phyloP scores from a whole-genome alignment of 148 eudicot species.

The Cornus kousa region DNA sequence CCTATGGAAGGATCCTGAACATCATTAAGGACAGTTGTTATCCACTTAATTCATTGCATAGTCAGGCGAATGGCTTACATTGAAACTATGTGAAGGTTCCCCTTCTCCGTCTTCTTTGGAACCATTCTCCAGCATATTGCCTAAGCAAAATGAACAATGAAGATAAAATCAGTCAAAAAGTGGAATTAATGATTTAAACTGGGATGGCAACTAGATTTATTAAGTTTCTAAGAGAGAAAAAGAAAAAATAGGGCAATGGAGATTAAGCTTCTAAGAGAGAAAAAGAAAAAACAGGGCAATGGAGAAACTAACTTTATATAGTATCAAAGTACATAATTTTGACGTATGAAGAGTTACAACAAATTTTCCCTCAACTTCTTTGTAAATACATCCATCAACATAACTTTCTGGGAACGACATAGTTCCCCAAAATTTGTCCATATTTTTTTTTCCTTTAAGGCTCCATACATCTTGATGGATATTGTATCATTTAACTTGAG shows the following conservation, averaged over 20 bases:
- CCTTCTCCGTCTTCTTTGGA: constrained; percentile 2
- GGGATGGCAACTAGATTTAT: no score
- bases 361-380: background rate
- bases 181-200: background rate
- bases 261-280: background rate
- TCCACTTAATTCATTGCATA: background rate
- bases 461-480: background rate
- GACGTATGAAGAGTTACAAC: no score
- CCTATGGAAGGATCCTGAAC: no score
- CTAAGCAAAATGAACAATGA: background rate
- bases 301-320: no score
- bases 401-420: background rate
- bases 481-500: background rate
- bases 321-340: no score
- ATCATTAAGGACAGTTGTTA: background rate
- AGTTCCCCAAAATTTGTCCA: background rate
- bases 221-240: background rate
- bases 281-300: background rate
- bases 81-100: constrained; percentile 2
- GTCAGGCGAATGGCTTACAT: constrained; percentile 3
- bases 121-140: constrained; percentile 9
- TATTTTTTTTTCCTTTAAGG: no score
- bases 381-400: background rate
- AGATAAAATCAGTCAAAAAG: background rate
- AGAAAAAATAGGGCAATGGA: background rate